A percentile compares a stretch with the other conserved stretches of the same genome.
Conservation (phyloP, 768 basidiomycete genomes). For the Calocera viscosa region DNA sequence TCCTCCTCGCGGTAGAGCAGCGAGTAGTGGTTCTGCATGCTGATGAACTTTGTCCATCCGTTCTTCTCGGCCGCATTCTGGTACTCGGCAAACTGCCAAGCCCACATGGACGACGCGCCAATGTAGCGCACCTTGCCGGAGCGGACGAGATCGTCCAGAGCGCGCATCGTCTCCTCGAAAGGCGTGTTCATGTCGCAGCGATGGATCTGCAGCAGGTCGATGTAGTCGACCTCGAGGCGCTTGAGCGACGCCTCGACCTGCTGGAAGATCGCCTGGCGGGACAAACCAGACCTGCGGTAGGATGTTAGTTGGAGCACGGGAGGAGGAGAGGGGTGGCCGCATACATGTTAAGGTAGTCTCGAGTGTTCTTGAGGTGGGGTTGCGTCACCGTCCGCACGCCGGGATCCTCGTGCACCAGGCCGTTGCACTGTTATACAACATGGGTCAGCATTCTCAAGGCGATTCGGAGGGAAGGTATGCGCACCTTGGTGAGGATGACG, state of each 20-base stretch:
- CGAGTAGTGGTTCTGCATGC: conserved; percentile 19
- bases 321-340: no score
- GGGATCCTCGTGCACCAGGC: conserved; percentile 9
- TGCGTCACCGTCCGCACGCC: conserved; percentile 10
- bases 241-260: conserved; percentile 10
- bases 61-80: not conserved
- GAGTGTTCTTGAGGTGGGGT: conserved; percentile 13
- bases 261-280: not conserved
- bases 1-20: conserved; percentile 18
- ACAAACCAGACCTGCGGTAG: not conserved
- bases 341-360: not conserved
- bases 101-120: conserved; percentile 38
- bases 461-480: conserved; percentile 9
- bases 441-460: not conserved
- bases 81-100: conserved; percentile 17
- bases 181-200: conserved; percentile 31
- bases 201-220: conserved; percentile 29
- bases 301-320: no score
- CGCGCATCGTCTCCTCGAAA: conserved; percentile 45
- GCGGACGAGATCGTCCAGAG: conserved; percentile 52
- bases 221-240: conserved; percentile 9
- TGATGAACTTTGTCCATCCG: conserved; percentile 12
- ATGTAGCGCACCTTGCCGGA: conserved; percentile 51
- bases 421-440: not conserved
- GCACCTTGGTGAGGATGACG: conserved; percentile 25